These are phyloP conservation scores for Eleusine indica DNA, from an alignment of 176 grass and related monocot genomes.

Conservation along the genomic window DNA sequence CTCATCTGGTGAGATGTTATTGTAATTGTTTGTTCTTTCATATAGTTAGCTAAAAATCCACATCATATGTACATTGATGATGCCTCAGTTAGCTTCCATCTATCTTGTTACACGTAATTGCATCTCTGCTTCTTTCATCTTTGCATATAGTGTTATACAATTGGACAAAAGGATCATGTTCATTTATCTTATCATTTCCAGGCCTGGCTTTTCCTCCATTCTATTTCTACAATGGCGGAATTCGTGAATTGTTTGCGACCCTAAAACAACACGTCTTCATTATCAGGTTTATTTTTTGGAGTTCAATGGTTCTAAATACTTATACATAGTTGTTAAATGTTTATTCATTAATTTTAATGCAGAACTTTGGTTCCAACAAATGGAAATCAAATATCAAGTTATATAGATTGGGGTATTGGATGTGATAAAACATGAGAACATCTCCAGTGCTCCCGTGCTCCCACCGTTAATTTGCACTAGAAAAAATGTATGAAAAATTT, in stretches of 20 bases:
- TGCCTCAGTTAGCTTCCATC: conserved; percentile 1
- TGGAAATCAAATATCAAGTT: background rate
- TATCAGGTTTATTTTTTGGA: conserved; percentile 68
- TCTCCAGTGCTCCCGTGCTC: too few species aligned
- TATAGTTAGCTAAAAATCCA: background rate
- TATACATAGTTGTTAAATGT: background rate
- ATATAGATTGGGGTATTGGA: conserved; percentile 1
- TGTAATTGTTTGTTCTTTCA: conserved; percentile 13
- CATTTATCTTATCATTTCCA: conserved; percentile 49
- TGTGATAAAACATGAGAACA: background rate
- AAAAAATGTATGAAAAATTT: too few species aligned
- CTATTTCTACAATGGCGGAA: conserved; percentile 94
- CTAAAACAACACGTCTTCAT: conserved; percentile 89
- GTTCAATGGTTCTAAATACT: conserved; percentile 13
- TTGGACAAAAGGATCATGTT: background rate
- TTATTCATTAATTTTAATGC: conserved; percentile 22
- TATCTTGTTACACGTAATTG: conserved; percentile 3
- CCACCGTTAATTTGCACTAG: too few species aligned
- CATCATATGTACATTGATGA: background rate
- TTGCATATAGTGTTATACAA: background rate
- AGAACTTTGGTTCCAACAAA: background rate
- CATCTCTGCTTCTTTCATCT: conserved; percentile 25
- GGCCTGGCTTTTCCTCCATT: conserved; percentile 91
- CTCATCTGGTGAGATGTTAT: conserved; percentile 71
- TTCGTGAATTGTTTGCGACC: conserved; percentile 83